Conservation (phyloP, 2,329 filamentous ascomycete genomes). For the Colletotrichum sp. region DNA sequence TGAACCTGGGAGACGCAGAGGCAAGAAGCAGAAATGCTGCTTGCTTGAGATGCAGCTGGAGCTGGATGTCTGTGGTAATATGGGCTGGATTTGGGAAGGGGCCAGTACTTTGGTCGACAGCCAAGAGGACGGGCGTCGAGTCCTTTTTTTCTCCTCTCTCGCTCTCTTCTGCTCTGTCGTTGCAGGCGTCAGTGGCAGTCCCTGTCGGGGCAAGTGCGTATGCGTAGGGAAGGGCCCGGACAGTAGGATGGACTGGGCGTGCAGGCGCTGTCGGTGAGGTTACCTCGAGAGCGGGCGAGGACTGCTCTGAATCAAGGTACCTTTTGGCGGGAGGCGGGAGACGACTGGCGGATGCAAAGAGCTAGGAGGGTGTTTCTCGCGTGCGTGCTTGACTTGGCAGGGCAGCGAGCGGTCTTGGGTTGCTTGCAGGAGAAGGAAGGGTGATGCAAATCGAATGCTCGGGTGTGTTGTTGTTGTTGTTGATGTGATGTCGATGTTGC, state of each 20-base stretch:
- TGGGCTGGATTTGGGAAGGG: constrained; percentile 9
- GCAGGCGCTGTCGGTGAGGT: neutral
- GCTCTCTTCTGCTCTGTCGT: neutral
- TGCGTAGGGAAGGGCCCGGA: neutral
- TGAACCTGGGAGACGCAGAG: neutral
- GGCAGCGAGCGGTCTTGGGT: neutral
- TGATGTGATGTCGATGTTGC: neutral
- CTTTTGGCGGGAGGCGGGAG: neutral
- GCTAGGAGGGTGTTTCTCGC: neutral
- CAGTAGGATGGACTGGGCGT: neutral
- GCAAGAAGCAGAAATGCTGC: neutral
- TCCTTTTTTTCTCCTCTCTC: neutral
- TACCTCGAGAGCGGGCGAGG: neutral
- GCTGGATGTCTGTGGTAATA: neutral
- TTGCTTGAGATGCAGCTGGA: neutral
- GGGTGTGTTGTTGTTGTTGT: neutral
- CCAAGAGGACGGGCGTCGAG: constrained; percentile 5
- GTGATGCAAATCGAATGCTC: neutral
- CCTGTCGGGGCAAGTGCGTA: constrained; percentile 5
- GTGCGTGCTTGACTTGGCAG: neutral
- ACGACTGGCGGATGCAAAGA: neutral
- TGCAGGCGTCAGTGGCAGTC: constrained; percentile 2
- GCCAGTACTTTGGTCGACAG: constrained; percentile 6
- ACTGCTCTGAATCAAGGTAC: neutral
- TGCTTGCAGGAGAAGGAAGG: neutral